Evolutionary conservation across 140 eudicot genomes (phyloP).

Genomic region (Anethum foeniculum): DNA sequence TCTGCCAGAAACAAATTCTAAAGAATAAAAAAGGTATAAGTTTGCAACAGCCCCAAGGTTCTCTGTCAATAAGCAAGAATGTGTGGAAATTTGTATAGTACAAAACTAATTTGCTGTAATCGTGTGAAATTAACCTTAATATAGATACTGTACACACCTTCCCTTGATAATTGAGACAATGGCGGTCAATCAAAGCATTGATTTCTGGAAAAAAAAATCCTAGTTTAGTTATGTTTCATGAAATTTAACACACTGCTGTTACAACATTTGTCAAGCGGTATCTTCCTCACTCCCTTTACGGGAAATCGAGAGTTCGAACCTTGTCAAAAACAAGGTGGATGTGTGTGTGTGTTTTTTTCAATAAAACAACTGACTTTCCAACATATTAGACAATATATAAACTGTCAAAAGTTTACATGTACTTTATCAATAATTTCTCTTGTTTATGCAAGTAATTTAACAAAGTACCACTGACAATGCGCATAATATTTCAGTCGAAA

Average conservation of each 20-base stretch:
- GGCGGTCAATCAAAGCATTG: conserved; percentile 65
- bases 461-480: not conserved
- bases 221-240: not conserved
- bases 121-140: not conserved
- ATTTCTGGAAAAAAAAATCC: conserved; percentile 44
- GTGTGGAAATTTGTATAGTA: not conserved
- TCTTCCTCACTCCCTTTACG: too few species aligned
- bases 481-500: not conserved
- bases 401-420: not conserved
- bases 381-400: not conserved
- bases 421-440: not conserved
- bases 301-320: too few species aligned
- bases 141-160: conserved; percentile 38
- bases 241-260: not conserved
- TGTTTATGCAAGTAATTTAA: not conserved
- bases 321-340: too few species aligned
- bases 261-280: not conserved
- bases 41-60: not conserved
- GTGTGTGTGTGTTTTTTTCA: not conserved
- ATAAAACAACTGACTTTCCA: not conserved
- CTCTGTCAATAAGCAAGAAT: not conserved
- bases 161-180: conserved; percentile 76
- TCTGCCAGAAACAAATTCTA: not conserved
- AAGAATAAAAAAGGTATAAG: not conserved
- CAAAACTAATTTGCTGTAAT: not conserved